Percentiles rank a stretch among this genome's conserved stretches.
Conservation (phyloP, 2,329 filamentous ascomycete species). For the Purpureocillium takamizusanense region DNA sequence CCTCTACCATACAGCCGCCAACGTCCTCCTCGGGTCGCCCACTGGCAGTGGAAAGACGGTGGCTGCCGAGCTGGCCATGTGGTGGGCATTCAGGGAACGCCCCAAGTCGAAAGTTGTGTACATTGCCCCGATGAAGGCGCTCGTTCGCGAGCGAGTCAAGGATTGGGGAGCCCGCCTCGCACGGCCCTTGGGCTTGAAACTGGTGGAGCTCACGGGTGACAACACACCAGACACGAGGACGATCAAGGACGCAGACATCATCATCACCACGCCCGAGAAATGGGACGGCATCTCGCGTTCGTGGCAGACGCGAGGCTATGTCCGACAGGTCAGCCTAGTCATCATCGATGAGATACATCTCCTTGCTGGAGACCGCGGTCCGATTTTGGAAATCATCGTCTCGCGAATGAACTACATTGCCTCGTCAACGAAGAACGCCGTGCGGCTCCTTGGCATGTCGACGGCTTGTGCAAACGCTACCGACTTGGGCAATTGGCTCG, state of each 20-base stretch:
- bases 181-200: slow-evolving; percentile 71
- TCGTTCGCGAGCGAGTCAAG: slow-evolving; percentile 90
- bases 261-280: slow-evolving; percentile 98
- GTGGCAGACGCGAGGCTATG: slow-evolving; percentile 96
- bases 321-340: slow-evolving; percentile 86
- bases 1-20: slow-evolving; percentile 83
- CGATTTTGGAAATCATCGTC: slow-evolving; percentile 96
- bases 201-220: slow-evolving; percentile 92
- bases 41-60: slow-evolving; percentile 98
- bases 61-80: slow-evolving; percentile 94
- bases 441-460: slow-evolving; percentile 95
- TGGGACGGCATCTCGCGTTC: slow-evolving; percentile 99
- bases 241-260: slow-evolving; percentile 92
- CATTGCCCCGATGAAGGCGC: slow-evolving; percentile 97
- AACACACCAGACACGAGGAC: slow-evolving; percentile 96
- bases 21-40: slow-evolving; percentile 89
- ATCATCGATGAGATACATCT: slow-evolving; percentile 99
- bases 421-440: slow-evolving; percentile 79
- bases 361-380: slow-evolving; percentile 90
- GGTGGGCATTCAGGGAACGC: slow-evolving; percentile 95
- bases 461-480: slow-evolving; percentile 94
- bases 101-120: slow-evolving; percentile 97
- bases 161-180: slow-evolving; percentile 86
- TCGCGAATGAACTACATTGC: slow-evolving; percentile 97
- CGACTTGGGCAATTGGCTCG: slow-evolving; percentile 92